phyloP scores from a whole-genome alignment of 2,329 filamentous ascomycete species.

The Ascosphaera apis region DNA sequence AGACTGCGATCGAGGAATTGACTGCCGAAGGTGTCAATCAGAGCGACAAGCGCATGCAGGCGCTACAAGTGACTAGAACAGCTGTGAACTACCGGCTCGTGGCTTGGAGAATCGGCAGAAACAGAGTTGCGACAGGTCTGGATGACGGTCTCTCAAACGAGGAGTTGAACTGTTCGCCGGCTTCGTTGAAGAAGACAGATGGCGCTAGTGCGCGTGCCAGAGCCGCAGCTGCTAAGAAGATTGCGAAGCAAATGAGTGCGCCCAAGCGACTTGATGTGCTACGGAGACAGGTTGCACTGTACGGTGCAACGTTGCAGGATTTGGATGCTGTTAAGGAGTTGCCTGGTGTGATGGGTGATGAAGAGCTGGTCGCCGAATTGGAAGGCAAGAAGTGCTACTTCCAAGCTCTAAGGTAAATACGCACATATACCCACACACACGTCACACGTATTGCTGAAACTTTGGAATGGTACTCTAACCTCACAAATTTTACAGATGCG shows the following conservation, averaged over 20 bases:
- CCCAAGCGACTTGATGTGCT: conserved; percentile 58
- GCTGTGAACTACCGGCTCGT: conserved; percentile 88
- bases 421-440: background rate
- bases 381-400: conserved; percentile 64
- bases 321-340: conserved; percentile 76
- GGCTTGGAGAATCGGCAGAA: conserved; percentile 83
- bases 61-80: conserved; percentile 74
- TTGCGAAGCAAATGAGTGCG: conserved; percentile 38
- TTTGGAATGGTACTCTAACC: conserved; percentile 3
- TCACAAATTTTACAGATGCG: conserved; percentile 29
- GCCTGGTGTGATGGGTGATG: conserved; percentile 70
- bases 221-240: conserved; percentile 24
- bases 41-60: conserved; percentile 71
- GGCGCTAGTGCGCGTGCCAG: conserved; percentile 27
- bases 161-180: conserved; percentile 6
- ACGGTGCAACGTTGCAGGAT: conserved; percentile 77
- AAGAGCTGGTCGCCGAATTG: conserved; percentile 52
- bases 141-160: conserved; percentile 48
- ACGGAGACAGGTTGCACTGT: conserved; percentile 69
- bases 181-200: conserved; percentile 27
- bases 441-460: too few species aligned
- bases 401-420: conserved; percentile 56
- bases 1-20: conserved; percentile 79
- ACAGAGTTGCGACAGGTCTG: conserved; percentile 65
- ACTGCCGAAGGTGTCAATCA: conserved; percentile 61